Base-by-base conservation (phyloP, 495 filamentous ascomycete genomes). In the Daldinia grandis region DNA sequence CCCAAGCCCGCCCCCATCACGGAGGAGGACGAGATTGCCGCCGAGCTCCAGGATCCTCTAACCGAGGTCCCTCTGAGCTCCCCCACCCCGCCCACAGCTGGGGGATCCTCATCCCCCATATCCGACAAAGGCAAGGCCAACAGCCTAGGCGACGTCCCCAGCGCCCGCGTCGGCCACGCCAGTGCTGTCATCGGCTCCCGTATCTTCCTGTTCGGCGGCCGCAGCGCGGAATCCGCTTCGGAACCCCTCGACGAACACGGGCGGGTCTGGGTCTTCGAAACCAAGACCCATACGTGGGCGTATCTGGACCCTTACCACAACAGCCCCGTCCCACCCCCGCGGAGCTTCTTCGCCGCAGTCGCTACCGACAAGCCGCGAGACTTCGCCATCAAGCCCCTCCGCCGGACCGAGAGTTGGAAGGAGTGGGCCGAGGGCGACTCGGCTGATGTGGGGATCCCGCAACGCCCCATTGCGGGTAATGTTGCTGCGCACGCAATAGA, bases 151-250 rank as follows among this genome's bases (percentile, higher is more conserved):
- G 62, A 79, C 28, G 79, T 88, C 4, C 87, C 88, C 0, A 61
- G 79, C 17, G 74, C 84, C 12, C 82, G 89, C 42, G 78, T 87
- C 44, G 87, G 87, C 5, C 88, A 90, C 69, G 84, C 86, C 21
- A 83, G 87, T 4, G 85, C 84, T 12, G 81, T 85, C 0, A 85
- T 91, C 69, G 86, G 86, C 17, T 82, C 86, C 55, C 77, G 82
- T 25, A 88, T 92, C 70, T 90, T 89, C 77, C 60, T 92, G 6
- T 91, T 88, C 72, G 89, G 89, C 54, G 89, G 89, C 9, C 81
- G 84, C 40, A 78, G 79, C 58, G 81, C 79, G 0, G 73, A 76
- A 15, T 67, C 68, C 14, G 78, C 82, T 17, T 78, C 81, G 72
- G 76, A 74, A 7, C 78, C 86, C 5, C 79, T 90, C 3, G 79